phyloP scores from a whole-genome alignment of 176 grass and related monocot genomes.

The Musa acuminata region DNA sequence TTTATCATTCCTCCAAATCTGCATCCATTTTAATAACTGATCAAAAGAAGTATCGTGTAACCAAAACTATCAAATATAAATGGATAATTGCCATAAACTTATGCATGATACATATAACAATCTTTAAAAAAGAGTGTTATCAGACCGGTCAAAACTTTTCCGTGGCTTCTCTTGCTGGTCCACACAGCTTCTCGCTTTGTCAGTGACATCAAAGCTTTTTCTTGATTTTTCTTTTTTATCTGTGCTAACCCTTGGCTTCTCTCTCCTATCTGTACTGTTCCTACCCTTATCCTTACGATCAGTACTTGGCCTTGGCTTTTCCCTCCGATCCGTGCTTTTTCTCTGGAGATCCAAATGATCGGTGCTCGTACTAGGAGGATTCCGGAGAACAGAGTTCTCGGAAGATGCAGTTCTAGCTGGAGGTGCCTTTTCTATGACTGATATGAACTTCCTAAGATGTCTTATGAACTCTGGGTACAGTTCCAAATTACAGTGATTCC shows the following conservation, averaged over 20 bases:
- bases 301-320: conserved; percentile 40
- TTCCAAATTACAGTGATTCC: conserved; percentile 92
- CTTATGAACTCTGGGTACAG: conserved; percentile 85
- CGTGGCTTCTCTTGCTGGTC: conserved; percentile 81
- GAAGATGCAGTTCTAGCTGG: conserved; percentile 28
- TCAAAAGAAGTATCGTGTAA: neutral
- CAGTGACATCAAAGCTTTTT: conserved; percentile 61
- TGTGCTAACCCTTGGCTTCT: conserved; percentile 52
- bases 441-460: conserved; percentile 84
- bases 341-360: conserved; percentile 42
- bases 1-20: conserved; percentile 99
- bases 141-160: conserved; percentile 92
- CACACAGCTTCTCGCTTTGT: conserved; percentile 53
- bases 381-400: conserved; percentile 32
- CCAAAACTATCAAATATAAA: neutral
- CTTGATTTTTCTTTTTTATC: conserved; percentile 69
- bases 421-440: conserved; percentile 53
- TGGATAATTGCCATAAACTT: conserved; percentile 2
- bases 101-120: conserved; percentile 1
- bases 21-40: conserved; percentile 21
- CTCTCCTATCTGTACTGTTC: conserved; percentile 40
- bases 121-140: conserved; percentile 1
- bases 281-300: conserved; percentile 32
- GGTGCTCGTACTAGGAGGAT: conserved; percentile 21
- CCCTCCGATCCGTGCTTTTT: conserved; percentile 56